Base-by-base conservation (phyloP, 2,329 filamentous ascomycete species). In the Fusarium caatingaense region DNA sequence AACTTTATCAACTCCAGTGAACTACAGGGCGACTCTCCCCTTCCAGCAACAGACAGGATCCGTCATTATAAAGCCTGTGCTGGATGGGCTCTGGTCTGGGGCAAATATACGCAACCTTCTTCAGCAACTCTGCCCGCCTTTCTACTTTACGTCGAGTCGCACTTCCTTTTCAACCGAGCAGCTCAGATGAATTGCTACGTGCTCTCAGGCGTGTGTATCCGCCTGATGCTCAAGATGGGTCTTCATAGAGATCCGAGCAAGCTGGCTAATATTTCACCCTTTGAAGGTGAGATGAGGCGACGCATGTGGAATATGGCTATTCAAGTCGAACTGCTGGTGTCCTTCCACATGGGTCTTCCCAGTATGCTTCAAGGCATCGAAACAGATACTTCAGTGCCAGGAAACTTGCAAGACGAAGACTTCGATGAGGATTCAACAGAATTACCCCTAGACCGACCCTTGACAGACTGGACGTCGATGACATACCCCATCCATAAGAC, bases 341-440 rank as follows among this genome's bases (percentile, higher is more conserved):
- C 88, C 3, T 91, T 91, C 73, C 89, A 92, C 73, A 84, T 91
- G 64, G 90, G 90, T 4, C 80, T 93, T 56, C 91, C 91, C 4
- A 85, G 85, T 73, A 90, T 92, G 87, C 83, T 91, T 46, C 84
- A 88, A 60, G 82, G 85, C 25, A 86, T 89, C 37, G 89, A 91
- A 64, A 87, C 85, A 48, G 91, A 92, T 73, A 90, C 88, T 0
- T 79, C 83, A 3, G 77, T 88, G 21, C 90, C 90, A 18, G 82
- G 83, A 32, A 92, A 92, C 76, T 76, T 92, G 32, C 83, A 87
- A 55, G 90, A 93, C 74, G 86, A 88, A 32, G 90, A 92, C 74
- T 90, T 92, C 69, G 83, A 83, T 65, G 85, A 88, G 75, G 79
- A 87, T 62, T 84, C 81, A 46, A 78, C 78, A 28, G 83, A 83